A percentile compares a stretch with the other conserved stretches of the same genome.
These are phyloP conservation scores for Magnusiomyces paraingens DNA, from an alignment of 1,139 yeast genomes.

Conservation along the genomic window DNA sequence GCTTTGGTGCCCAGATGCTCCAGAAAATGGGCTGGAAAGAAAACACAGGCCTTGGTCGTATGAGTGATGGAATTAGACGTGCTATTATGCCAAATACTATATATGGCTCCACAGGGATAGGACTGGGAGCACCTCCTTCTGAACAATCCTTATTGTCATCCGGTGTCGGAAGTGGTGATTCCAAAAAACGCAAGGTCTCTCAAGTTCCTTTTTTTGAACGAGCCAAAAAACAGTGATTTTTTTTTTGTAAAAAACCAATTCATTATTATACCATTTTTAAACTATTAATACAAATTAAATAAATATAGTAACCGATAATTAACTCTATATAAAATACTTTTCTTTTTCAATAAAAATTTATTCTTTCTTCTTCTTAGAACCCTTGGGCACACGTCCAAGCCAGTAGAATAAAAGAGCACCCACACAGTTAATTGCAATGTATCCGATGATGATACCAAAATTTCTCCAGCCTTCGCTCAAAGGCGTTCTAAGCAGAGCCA, in stretches of 20 bases:
- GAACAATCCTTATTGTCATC: too few species aligned
- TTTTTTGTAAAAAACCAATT: too few species aligned
- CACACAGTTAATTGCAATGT: constrained; percentile 45
- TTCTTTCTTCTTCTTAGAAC: too few species aligned
- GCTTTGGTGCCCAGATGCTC: constrained; percentile 3
- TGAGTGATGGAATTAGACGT: neutral
- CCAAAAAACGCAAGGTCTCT: neutral
- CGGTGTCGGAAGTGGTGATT: too few species aligned
- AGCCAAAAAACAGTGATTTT: neutral
- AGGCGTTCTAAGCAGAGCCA: constrained; percentile 40
- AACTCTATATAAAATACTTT: too few species aligned
- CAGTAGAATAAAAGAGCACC: constrained; percentile 57
- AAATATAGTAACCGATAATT: too few species aligned
- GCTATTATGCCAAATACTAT: neutral
- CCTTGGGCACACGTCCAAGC: constrained; percentile 65
- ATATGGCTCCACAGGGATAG: neutral
- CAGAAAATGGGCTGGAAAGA: constrained; percentile 5
- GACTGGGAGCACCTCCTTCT: constrained; percentile 1
- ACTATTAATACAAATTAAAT: too few species aligned
- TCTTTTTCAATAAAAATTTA: too few species aligned
- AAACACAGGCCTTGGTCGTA: neutral
- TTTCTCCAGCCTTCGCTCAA: constrained; percentile 52
- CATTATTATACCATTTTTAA: too few species aligned
- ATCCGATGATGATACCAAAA: constrained; percentile 49
- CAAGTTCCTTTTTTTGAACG: neutral